phyloP scores from a whole-genome alignment of 352 stramenopile genomes.

The Phytophthora europaea region DNA sequence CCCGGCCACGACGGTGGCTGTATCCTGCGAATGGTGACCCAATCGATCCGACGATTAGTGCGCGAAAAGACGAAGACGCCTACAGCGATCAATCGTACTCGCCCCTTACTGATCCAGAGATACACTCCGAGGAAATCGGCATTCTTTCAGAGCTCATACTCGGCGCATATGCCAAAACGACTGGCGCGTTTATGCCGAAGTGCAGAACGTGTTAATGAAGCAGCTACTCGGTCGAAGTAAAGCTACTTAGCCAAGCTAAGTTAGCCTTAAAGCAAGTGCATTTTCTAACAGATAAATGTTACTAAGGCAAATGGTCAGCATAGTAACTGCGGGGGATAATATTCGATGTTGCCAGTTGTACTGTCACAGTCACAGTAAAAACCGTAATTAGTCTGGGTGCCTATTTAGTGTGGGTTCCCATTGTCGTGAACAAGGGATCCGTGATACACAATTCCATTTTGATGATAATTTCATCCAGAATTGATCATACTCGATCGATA shows the following conservation, averaged over 20 bases:
- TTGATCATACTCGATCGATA: too few relatives aligned
- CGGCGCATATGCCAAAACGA: background rate
- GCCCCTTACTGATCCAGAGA: background rate
- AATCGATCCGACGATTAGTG: conserved; percentile 14
- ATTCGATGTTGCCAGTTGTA: too few relatives aligned
- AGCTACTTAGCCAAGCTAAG: background rate
- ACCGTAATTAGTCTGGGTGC: too few relatives aligned
- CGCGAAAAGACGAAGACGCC: background rate
- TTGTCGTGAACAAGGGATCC: too few relatives aligned
- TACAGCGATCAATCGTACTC: conserved; percentile 5
- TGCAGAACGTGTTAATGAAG: conserved; percentile 53
- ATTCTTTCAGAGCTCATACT: conserved; percentile 16
- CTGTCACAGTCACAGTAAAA: too few relatives aligned
- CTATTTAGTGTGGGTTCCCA: too few relatives aligned
- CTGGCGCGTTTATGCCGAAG: conserved; percentile 23
- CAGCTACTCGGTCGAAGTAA: conserved; percentile 9
- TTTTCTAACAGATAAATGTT: too few relatives aligned
- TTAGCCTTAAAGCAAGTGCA: too few relatives aligned
- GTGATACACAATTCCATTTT: too few relatives aligned
- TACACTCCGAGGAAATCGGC: conserved; percentile 30
- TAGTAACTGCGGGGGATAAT: too few relatives aligned
- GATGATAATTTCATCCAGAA: too few relatives aligned
- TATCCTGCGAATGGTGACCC: conserved; percentile 23
- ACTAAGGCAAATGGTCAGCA: too few relatives aligned
- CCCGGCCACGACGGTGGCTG: conserved; percentile 10